Conservation (phyloP, 179 eudicot species). For the Carnegiea gigantea region DNA sequence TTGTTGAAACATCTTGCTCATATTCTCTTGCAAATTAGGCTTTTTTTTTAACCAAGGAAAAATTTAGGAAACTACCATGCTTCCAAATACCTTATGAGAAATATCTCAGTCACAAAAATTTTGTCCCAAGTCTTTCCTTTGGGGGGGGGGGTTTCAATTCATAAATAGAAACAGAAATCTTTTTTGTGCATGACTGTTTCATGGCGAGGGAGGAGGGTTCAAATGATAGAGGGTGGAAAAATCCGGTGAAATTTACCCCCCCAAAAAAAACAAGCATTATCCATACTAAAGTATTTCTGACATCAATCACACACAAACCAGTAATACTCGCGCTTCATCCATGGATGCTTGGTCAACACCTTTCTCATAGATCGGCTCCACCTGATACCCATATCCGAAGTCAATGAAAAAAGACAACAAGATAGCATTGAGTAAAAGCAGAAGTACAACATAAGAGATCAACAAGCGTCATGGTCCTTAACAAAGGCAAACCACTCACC, state of each 20-base stretch:
- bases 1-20: neutral
- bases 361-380: slow-evolving; percentile 97
- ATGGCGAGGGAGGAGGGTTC: neutral
- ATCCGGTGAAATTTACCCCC: neutral
- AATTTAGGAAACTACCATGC: neutral
- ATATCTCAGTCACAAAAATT: too few relatives aligned
- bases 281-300: neutral
- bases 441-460: slow-evolving; percentile 1
- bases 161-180: too few relatives aligned
- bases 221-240: neutral
- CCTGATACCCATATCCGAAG: slow-evolving; percentile 39
- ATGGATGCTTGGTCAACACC: slow-evolving; percentile 83
- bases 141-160: too few relatives aligned
- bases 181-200: too few relatives aligned
- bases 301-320: slow-evolving; percentile 43
- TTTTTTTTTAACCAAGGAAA: too few relatives aligned
- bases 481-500: slow-evolving; percentile 39
- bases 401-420: slow-evolving; percentile 2
- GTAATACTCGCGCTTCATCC: slow-evolving; percentile 90
- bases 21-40: neutral
- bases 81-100: too few relatives aligned
- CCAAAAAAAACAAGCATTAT: neutral
- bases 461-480: neutral
- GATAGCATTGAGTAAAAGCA: neutral
- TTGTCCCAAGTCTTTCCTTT: too few relatives aligned